These are phyloP conservation scores for Cucurbita ficifolia DNA, from an alignment of 306 rosid species.

Conservation along the genomic window DNA sequence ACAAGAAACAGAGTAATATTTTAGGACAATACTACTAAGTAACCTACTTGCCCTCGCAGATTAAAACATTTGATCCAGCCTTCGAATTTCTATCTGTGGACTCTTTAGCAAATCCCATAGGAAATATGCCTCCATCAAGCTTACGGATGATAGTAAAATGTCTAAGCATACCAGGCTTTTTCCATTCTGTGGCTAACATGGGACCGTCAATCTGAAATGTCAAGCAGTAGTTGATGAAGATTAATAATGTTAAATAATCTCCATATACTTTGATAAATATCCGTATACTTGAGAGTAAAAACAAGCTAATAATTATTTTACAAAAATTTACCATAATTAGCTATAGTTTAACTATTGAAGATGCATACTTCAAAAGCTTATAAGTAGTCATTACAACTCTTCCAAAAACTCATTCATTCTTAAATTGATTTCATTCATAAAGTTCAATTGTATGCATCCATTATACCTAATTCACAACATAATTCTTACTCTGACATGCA, in stretches of 20 bases:
- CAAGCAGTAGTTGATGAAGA: conserved; percentile 12
- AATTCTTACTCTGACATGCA: neutral
- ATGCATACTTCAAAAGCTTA: neutral
- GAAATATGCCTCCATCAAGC: conserved; percentile 79
- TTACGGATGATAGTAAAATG: conserved; percentile 90
- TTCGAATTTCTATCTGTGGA: conserved; percentile 53
- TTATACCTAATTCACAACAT: neutral
- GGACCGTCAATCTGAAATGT: conserved; percentile 79
- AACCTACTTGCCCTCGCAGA: conserved; percentile 66
- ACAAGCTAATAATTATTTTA: neutral
- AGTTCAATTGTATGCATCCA: neutral
- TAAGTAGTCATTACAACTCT: neutral
- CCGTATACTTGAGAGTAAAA: neutral
- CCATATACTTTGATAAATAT: neutral
- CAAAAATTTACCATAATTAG: neutral
- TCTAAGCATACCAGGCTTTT: conserved; percentile 59
- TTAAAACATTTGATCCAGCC: conserved; percentile 61
- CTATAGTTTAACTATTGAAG: neutral
- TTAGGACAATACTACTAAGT: neutral
- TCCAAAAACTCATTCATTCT: neutral
- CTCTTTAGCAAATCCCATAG: conserved; percentile 65
- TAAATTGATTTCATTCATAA: neutral
- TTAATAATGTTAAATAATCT: conserved; percentile 5
- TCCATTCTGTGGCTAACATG: conserved; percentile 89
- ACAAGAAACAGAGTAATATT: conserved; percentile 16